These are phyloP conservation scores for Sicyos edulis DNA, from an alignment of 306 rosid genomes.

Conservation along the genomic window DNA sequence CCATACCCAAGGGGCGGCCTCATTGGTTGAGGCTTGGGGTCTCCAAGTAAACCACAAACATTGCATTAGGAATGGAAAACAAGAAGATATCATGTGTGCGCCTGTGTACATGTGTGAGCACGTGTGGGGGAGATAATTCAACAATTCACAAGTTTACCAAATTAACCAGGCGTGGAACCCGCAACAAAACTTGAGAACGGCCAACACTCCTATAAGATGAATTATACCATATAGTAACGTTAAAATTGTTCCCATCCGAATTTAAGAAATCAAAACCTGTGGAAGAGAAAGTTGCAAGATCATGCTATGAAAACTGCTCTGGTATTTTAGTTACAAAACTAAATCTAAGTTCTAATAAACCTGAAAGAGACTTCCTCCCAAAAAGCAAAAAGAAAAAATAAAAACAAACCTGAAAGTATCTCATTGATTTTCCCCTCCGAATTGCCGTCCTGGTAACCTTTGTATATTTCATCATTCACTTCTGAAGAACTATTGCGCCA, in stretches of 20 bases:
- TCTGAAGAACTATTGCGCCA: slow-evolving; percentile 70
- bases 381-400: background rate
- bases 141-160: slow-evolving; percentile 36
- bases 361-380: background rate
- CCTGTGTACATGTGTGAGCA: background rate
- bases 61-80: background rate
- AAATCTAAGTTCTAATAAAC: slow-evolving; percentile 13
- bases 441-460: slow-evolving; percentile 59
- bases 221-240: slow-evolving; percentile 80
- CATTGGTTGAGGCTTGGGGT: no score
- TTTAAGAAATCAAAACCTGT: slow-evolving; percentile 80
- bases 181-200: slow-evolving; percentile 31
- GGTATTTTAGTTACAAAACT: background rate
- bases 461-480: slow-evolving; percentile 52
- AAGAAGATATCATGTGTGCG: no score
- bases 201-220: slow-evolving; percentile 39
- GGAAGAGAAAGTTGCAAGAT: slow-evolving; percentile 21
- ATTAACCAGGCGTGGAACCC: slow-evolving; percentile 63
- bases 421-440: slow-evolving; percentile 49
- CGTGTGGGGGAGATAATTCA: background rate
- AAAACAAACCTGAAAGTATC: slow-evolving; percentile 55
- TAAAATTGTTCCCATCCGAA: slow-evolving; percentile 40
- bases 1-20: no score
- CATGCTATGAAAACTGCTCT: slow-evolving; percentile 8
- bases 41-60: no score